Conservation (phyloP, 148 eudicot genomes). For the Nepenthes mirabilis region DNA sequence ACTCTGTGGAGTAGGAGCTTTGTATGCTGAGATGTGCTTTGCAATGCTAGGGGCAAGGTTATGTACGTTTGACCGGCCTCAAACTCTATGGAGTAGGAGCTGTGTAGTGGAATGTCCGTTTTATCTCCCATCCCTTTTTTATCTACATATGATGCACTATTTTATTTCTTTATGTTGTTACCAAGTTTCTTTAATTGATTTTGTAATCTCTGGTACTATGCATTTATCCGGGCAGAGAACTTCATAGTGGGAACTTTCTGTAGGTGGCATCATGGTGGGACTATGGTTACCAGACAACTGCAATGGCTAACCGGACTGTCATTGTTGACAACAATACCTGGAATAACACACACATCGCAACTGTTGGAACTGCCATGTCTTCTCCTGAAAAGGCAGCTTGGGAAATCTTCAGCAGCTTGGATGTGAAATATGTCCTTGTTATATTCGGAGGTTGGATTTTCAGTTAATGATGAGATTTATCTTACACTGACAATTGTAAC, state of each 20-base stretch:
- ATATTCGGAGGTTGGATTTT: constrained; percentile 85
- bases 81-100: too few relatives aligned
- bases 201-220: neutral
- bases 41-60: too few relatives aligned
- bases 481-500: neutral
- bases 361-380: constrained; percentile 99
- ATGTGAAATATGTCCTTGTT: constrained; percentile 96
- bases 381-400: constrained; percentile 98
- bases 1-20: too few relatives aligned
- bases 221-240: neutral
- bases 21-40: too few relatives aligned
- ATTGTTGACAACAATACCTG: constrained; percentile 98
- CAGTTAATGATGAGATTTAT: constrained; percentile 4
- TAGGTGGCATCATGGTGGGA: constrained; percentile 99
- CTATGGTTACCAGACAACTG: constrained; percentile 98
- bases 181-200: neutral
- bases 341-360: constrained; percentile 98
- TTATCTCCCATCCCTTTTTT: neutral
- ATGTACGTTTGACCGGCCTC: too few relatives aligned
- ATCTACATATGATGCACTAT: neutral
- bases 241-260: constrained; percentile 10
- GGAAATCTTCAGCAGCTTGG: constrained; percentile 89
- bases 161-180: neutral
- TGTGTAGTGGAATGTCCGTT: too few relatives aligned
- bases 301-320: constrained; percentile 99